A percentile compares a stretch with the other conserved stretches of the same genome.
Evolutionary conservation across 768 basidiomycete genomes (phyloP).

Genomic region (Mycena chlorophos): DNA sequence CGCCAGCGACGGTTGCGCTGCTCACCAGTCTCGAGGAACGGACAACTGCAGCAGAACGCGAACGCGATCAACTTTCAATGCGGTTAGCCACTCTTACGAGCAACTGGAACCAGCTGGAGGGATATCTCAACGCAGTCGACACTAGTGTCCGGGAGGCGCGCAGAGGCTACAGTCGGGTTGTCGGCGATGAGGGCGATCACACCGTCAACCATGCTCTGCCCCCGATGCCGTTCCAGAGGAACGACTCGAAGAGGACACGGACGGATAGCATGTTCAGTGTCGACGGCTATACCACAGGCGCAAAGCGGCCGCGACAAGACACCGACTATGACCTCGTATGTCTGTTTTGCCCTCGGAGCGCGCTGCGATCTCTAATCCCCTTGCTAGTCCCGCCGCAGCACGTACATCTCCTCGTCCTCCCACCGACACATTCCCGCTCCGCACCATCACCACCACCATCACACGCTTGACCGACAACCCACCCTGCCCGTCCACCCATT

Average conservation of each 20-base stretch:
- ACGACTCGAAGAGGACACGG: background rate
- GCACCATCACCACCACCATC: background rate
- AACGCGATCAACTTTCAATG: background rate
- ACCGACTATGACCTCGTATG: background rate
- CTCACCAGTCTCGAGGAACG: background rate
- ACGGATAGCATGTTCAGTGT: constrained; percentile 1
- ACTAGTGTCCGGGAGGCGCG: background rate
- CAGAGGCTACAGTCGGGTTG: background rate
- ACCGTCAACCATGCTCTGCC: background rate
- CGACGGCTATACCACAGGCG: background rate
- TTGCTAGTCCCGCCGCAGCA: background rate
- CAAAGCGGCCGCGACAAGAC: background rate
- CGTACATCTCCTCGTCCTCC: background rate
- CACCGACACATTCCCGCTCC: background rate
- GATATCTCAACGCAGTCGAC: background rate
- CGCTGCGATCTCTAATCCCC: background rate
- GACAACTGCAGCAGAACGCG: background rate
- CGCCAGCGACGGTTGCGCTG: background rate
- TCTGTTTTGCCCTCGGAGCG: background rate
- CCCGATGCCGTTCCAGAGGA: background rate
- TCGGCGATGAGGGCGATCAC: background rate
- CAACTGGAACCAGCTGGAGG: background rate
- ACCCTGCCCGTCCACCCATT: background rate
- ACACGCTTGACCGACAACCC: background rate
- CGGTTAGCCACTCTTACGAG: background rate